Conservation (phyloP, 257 asterid genomes). For the Parsonsia alboflavescens region DNA sequence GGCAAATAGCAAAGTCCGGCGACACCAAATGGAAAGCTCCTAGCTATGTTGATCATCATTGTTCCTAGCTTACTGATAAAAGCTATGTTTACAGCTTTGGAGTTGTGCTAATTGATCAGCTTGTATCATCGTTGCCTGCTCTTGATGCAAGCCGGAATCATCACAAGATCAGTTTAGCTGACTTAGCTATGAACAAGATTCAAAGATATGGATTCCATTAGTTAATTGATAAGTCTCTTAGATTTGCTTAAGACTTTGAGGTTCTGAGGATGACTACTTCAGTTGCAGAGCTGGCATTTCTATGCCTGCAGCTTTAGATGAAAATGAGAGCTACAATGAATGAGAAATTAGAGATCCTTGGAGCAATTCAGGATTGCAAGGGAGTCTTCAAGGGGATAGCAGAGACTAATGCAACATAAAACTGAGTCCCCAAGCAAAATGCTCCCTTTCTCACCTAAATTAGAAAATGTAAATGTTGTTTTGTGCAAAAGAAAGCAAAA, state of each 20-base stretch:
- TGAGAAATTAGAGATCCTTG: constrained; percentile 40
- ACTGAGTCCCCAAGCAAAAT: constrained; percentile 5
- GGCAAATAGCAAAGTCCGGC: no score
- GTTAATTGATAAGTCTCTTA: constrained; percentile 51
- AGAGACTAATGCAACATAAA: constrained; percentile 10
- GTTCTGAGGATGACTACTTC: constrained; percentile 55
- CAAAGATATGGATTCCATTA: constrained; percentile 58
- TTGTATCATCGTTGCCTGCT: constrained; percentile 74
- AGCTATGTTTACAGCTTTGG: constrained; percentile 87
- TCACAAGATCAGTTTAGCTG: constrained; percentile 63
- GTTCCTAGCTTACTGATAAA: constrained; percentile 57
- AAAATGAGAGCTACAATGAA: constrained; percentile 68
- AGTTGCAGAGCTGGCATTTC: constrained; percentile 71
- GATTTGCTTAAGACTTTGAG: constrained; percentile 43
- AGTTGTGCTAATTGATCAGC: constrained; percentile 69
- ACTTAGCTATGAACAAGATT: constrained; percentile 51
- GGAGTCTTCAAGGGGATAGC: constrained; percentile 16
- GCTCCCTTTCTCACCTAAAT: constrained; percentile 25
- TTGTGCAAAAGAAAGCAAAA: constrained; percentile 20
- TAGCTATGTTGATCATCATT: constrained; percentile 71
- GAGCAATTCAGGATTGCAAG: constrained; percentile 33
- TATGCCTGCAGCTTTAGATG: constrained; percentile 59
- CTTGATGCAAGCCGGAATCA: constrained; percentile 58
- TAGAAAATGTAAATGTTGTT: constrained; percentile 26
- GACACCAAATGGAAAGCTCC: constrained; percentile 91